These are phyloP conservation scores for Suhomyces yuchorum DNA, from an alignment of 1,139 yeast genomes.

Conservation along the genomic window DNA sequence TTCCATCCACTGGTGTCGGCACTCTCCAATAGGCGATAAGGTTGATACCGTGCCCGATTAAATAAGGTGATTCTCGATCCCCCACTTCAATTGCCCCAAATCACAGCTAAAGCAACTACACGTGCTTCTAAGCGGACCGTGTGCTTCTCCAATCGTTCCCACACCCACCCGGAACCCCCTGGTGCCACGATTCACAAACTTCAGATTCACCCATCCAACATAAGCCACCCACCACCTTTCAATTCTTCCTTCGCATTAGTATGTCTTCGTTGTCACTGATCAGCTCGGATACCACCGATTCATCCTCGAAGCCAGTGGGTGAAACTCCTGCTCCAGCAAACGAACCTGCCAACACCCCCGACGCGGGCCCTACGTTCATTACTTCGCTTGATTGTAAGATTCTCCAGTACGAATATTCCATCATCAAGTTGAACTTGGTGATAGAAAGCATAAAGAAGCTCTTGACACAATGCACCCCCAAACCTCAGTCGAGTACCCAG, in stretches of 20 bases:
- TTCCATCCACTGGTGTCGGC: neutral
- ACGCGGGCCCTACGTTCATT: slow-evolving; percentile 14
- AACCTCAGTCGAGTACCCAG: neutral
- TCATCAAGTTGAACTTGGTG: slow-evolving; percentile 33
- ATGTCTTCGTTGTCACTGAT: slow-evolving; percentile 2
- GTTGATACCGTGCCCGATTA: neutral
- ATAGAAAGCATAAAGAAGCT: slow-evolving; percentile 23
- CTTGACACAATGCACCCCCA: slow-evolving; percentile 9
- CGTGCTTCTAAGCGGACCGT: too few species aligned
- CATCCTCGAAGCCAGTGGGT: neutral
- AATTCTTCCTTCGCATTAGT: slow-evolving; percentile 6
- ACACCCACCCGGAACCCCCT: neutral
- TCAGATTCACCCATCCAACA: neutral
- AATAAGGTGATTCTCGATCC: neutral
- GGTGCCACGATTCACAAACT: neutral
- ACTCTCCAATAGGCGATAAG: neutral
- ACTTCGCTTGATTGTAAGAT: slow-evolving; percentile 38
- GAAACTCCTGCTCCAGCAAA: neutral
- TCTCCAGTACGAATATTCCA: slow-evolving; percentile 45
- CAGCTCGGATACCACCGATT: neutral
- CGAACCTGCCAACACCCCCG: neutral
- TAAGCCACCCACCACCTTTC: neutral
- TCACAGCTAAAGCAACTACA: neutral
- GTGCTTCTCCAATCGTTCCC: neutral
- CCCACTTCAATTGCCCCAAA: neutral